Evolutionary conservation across 179 eudicot genomes (phyloP), one percentile per base, ranked within the genome.

Genomic region (Amaranthus tricolor): DNA sequence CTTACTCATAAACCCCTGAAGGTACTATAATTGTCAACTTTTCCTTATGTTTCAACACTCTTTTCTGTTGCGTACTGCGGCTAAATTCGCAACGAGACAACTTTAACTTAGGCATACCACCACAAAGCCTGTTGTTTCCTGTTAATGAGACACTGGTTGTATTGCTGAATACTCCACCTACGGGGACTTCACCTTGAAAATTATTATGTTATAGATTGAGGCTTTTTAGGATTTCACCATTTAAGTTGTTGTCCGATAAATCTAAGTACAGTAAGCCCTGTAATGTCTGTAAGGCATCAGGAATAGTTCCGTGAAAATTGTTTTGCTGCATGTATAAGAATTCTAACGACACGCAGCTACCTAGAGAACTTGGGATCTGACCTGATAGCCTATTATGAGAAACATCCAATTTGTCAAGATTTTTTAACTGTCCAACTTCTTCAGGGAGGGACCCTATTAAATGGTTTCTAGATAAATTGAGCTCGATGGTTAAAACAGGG

Each of bases 61-160:
- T 68, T 45, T 45, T 67, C 48, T 57, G 43, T 44, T 43, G 15
- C 21, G 8, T 17, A 2, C 6, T 24, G 17, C 1, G 11, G 31
- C 60, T 45, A 9, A n/a, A 15, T 12, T 50, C 40, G 49, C 78
- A 74, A 5, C 9, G 5, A 31, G 82, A 75, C 53, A 74, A 20
- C 59, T 62, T 57, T 6, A 62, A 9, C 20, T n/a, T 60, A 24
- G 62, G 66, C 31, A 31, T 56, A 31, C 75, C 78, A 21, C 78
- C 82, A n/a, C 78, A 79, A 40, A 79, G 78, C 54, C 31, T 64
- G 6, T n/a, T 62, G 20, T 75, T 79, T 43, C 82, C 82, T 40
- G 10, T 4, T 7, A 79, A n/a, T 31, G 61, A 79, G n/a, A 47
- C 9, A 15, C 7, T 48, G 16, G 59, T 55, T 10, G 51, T 58